A percentile compares a stretch with the other conserved stretches of the same genome.
These are phyloP conservation scores for Aspergillus aculeatus DNA, from an alignment of 2,329 filamentous ascomycete species.

Conservation along the genomic window DNA sequence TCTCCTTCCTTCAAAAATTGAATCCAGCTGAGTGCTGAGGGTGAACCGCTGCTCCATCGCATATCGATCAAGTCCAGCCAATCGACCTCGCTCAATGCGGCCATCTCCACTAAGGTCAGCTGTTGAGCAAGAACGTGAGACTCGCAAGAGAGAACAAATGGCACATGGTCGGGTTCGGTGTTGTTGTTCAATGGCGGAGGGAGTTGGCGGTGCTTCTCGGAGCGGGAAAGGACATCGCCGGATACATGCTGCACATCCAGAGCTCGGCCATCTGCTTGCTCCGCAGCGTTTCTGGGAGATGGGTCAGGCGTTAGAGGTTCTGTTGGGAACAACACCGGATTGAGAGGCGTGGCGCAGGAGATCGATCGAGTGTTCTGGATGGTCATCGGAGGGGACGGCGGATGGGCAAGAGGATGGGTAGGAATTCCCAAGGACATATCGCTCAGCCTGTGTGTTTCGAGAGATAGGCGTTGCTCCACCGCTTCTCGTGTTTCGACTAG, in stretches of 20 bases:
- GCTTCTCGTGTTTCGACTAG: slow-evolving; percentile 45
- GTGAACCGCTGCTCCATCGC: slow-evolving; percentile 58
- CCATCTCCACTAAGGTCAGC: slow-evolving; percentile 64
- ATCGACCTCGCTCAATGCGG: slow-evolving; percentile 64
- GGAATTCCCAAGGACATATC: slow-evolving; percentile 44
- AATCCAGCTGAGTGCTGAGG: slow-evolving; percentile 58
- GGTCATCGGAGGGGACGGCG: slow-evolving; percentile 48
- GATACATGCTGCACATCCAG: slow-evolving; percentile 31
- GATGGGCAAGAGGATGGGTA: slow-evolving; percentile 47
- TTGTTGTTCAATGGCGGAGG: slow-evolving; percentile 12
- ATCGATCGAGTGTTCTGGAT: slow-evolving; percentile 40
- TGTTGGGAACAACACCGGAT: slow-evolving; percentile 34
- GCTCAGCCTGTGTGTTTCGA: slow-evolving; percentile 33
- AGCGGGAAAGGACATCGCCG: slow-evolving; percentile 34
- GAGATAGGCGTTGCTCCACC: slow-evolving; percentile 31
- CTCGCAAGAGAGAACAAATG: slow-evolving; percentile 63
- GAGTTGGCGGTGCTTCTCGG: slow-evolving; percentile 27
- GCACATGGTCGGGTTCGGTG: slow-evolving; percentile 49
- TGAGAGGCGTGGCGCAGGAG: slow-evolving; percentile 32
- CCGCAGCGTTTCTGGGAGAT: slow-evolving; percentile 34
- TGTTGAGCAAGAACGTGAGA: slow-evolving; percentile 62
- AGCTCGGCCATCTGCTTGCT: slow-evolving; percentile 18
- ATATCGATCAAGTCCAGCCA: slow-evolving; percentile 66
- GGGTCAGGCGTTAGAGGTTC: slow-evolving; percentile 45
- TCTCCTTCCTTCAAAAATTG: slow-evolving; percentile 58